A percentile compares a stretch with the other conserved stretches of the same genome.
Conservation (phyloP, 345 rosid genomes). For the Passiflora organensis region DNA sequence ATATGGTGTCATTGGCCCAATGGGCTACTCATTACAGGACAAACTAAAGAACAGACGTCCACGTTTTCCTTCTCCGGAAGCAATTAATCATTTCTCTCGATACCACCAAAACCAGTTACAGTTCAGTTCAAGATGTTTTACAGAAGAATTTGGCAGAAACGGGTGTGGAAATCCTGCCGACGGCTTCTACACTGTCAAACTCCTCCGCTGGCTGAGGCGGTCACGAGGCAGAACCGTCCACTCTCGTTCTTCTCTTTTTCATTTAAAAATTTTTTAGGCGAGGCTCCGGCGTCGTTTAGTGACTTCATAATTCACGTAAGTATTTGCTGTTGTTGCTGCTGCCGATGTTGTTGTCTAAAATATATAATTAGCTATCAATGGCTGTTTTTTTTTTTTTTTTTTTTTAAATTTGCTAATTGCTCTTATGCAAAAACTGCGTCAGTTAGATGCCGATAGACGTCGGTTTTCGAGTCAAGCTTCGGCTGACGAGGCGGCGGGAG, state of each 20-base stretch:
- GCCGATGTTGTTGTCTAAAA: neutral
- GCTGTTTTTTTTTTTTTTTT: neutral
- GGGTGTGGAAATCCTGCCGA: slow-evolving; percentile 17
- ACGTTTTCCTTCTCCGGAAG: too few relatives aligned
- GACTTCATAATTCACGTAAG: neutral
- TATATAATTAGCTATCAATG: neutral
- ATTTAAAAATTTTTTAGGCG: neutral
- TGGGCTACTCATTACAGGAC: too few relatives aligned
- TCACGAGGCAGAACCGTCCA: neutral
- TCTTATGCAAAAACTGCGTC: slow-evolving; percentile 21
- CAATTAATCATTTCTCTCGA: neutral
- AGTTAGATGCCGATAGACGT: slow-evolving; percentile 27
- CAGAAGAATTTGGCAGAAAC: slow-evolving; percentile 26
- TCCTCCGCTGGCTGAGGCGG: neutral
- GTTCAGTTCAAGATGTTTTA: slow-evolving; percentile 20
- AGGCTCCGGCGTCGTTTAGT: slow-evolving; percentile 13
- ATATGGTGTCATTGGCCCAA: too few relatives aligned
- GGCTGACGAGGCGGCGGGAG: slow-evolving; percentile 33
- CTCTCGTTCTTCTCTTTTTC: neutral
- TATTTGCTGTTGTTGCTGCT: neutral
- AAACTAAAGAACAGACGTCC: too few relatives aligned
- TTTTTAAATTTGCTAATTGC: neutral
- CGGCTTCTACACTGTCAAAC: slow-evolving; percentile 14
- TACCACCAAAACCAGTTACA: neutral
- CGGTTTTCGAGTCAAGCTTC: slow-evolving; percentile 49